A percentile compares a stretch with the other conserved stretches of the same genome.
Evolutionary conservation across 1,284 basidiomycete species (phyloP).

Genomic region (Microstroma glucosiphilum): DNA sequence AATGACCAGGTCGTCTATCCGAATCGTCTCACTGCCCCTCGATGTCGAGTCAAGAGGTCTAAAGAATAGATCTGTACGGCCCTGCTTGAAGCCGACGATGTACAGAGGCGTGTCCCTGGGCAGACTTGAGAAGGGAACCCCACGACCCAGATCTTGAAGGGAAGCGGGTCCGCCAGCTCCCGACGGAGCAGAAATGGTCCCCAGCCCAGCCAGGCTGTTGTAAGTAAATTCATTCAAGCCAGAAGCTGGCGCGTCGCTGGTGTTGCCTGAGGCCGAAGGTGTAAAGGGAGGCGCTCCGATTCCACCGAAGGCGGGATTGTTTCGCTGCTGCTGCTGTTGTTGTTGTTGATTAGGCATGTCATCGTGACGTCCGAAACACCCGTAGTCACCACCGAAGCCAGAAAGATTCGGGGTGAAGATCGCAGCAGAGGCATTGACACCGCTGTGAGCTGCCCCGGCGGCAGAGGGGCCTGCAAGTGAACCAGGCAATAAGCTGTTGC

Average conservation of each 20-base stretch:
- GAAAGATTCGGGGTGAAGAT: not conserved
- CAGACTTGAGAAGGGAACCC: conserved; percentile 75
- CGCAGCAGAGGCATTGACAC: conserved; percentile 5
- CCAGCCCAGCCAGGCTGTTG: not conserved
- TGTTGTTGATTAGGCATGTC: too few relatives aligned
- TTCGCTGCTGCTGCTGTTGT: too few relatives aligned
- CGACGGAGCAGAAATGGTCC: not conserved
- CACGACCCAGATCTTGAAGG: conserved; percentile 71
- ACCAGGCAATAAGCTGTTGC: not conserved
- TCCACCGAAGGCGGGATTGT: too few relatives aligned
- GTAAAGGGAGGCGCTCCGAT: too few relatives aligned
- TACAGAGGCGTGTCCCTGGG: conserved; percentile 79
- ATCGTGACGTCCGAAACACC: too few relatives aligned
- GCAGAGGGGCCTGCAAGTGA: not conserved
- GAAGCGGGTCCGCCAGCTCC: conserved; percentile 7
- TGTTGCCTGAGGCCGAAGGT: too few relatives aligned
- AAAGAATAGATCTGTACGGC: conserved; percentile 84
- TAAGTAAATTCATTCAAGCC: not conserved
- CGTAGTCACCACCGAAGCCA: too few relatives aligned
- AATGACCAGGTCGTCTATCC: conserved; percentile 82
- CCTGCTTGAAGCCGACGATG: conserved; percentile 96
- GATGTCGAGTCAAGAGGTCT: conserved; percentile 53
- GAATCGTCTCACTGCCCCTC: conserved; percentile 52
- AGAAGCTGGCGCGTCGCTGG: not conserved
- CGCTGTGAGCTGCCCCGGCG: not conserved